These are phyloP conservation scores for Marasmius oreades DNA, from an alignment of 1,284 basidiomycete genomes.

Conservation along the genomic window DNA sequence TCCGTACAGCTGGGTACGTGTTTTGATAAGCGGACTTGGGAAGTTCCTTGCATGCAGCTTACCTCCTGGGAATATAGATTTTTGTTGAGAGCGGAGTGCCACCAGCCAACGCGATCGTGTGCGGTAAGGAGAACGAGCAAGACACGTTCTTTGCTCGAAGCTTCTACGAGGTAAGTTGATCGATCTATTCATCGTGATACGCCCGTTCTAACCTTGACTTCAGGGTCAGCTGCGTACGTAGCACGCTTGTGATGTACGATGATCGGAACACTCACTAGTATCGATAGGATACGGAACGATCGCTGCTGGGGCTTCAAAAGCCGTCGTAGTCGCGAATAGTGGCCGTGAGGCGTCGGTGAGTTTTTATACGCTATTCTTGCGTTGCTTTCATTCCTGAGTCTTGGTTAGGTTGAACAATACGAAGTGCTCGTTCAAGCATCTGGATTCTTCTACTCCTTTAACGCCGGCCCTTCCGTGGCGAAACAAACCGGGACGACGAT, in stretches of 20 bases:
- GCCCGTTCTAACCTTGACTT: background rate
- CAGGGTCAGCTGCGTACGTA: constrained; percentile 16
- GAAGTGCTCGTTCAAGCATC: constrained; percentile 20
- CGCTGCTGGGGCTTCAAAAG: background rate
- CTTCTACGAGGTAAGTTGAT: constrained; percentile 19
- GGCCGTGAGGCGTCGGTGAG: constrained; percentile 16
- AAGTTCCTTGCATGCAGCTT: no score
- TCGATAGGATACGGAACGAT: constrained; percentile 2
- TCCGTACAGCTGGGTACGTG: constrained; percentile 1
- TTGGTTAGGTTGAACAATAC: constrained; percentile 22
- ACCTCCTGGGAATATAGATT: constrained; percentile 10
- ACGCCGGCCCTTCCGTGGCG: constrained; percentile 11
- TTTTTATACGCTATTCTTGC: no score
- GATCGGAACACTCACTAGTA: background rate
- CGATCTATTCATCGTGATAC: background rate
- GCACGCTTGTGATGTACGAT: no score
- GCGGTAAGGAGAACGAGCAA: constrained; percentile 19
- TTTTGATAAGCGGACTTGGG: no score
- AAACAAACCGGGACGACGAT: constrained; percentile 16
- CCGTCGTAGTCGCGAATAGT: constrained; percentile 8
- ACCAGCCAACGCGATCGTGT: constrained; percentile 19
- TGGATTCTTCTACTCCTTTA: background rate
- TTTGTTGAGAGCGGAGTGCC: constrained; percentile 18
- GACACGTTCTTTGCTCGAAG: constrained; percentile 20
- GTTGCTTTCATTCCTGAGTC: no score